Evolutionary conservation across 108 stramenopile genomes (phyloP).

Genomic region (Nitzschia sp.): DNA sequence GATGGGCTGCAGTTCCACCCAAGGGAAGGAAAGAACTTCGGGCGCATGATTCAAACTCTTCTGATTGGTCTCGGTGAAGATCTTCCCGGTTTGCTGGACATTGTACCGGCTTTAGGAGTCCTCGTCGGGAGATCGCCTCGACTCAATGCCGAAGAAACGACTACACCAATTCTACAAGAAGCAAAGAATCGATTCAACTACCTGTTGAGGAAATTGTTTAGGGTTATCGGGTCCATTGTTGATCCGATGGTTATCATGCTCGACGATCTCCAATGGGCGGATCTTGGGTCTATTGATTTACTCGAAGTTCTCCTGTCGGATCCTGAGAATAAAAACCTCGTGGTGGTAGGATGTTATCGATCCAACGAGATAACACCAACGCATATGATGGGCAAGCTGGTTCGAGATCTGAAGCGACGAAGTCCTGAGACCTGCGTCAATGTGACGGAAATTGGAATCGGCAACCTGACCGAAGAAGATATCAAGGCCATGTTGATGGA

Average conservation of each 20-base stretch:
- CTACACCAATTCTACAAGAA: neutral
- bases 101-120: neutral
- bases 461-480: neutral
- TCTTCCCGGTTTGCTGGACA: neutral
- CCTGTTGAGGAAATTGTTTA: conserved; percentile 11
- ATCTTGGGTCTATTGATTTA: conserved; percentile 23
- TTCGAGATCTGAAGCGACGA: neutral
- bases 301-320: conserved; percentile 15
- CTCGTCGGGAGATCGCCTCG: neutral
- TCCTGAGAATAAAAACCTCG: neutral
- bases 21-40: neutral
- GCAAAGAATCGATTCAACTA: conserved; percentile 12
- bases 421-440: neutral
- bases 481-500: neutral
- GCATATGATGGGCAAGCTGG: neutral
- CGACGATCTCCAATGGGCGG: conserved; percentile 40
- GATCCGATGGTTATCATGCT: conserved; percentile 18
- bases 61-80: neutral
- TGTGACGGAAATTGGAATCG: neutral
- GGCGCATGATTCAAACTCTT: neutral
- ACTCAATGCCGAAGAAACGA: neutral
- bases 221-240: neutral
- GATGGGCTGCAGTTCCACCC: neutral
- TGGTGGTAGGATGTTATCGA: conserved; percentile 53
- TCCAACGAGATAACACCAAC: conserved; percentile 43